Evolutionary conservation across 1,284 basidiomycete species (phyloP), one percentile per base, ranked within the genome.

Genomic region (Sanghuangporus baumii): DNA sequence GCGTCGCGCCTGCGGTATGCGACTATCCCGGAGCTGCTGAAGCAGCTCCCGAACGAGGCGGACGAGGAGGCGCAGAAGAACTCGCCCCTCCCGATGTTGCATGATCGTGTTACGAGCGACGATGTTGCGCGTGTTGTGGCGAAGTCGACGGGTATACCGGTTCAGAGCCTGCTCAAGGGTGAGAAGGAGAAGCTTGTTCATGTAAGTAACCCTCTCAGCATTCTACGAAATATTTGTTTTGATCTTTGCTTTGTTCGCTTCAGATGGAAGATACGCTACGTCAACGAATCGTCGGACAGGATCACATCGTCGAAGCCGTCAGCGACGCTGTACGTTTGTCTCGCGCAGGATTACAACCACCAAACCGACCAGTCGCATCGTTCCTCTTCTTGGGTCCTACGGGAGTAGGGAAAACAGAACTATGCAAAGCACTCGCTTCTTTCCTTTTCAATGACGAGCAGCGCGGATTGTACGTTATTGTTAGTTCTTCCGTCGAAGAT

Each of bases 331-430:
- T 98, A 26, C 85, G 94, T 9, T 89, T 97, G 56, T 96, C 93
- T 34, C 85, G 95, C 52, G 93, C 95, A 0, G 95, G 96, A 0
- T 74, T 98, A 9, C 91, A 96, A 72, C 85, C 89, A 0, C 89
- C 92, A 1, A 92, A 89, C 67, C 79, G 94, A 7, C 95, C 96
- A 0, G 86, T 97, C 7, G 93, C 94, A 1, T 94, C 91, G 0
- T 96, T 97, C 84, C 76, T 98, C 55, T 93, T 98, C 81, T 76
- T 96, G 47, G 95, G 89, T 2, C 90, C 93, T 0, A 96, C 94
- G 0, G 95, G 93, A 66, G 89, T 92, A 1, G 90, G 90, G 31
- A 92, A 92, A 87, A 95, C 93, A 0, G 94, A 96, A 71, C 79
- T 96, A 6, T 89, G 88, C 71, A 97, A 96, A 75, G 86, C 90